Base-by-base conservation (phyloP, 352 stramenopile genomes). In the Thalassiosira livingstoniorum region DNA sequence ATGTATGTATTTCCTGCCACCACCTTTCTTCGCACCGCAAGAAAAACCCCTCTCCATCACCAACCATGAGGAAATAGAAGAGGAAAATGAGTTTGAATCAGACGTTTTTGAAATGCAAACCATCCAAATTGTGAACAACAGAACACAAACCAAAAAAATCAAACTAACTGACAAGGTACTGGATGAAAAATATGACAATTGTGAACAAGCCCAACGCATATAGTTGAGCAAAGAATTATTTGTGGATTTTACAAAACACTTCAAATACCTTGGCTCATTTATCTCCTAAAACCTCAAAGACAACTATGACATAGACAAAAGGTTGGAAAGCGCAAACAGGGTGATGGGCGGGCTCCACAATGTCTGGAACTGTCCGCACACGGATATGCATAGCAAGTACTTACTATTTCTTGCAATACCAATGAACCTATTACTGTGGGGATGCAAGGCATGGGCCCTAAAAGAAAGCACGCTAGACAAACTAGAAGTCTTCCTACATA, bases 401-500 rank as follows among this genome's bases (percentile, higher is more conserved):
- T 13, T 67, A 7, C 15, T 82, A 21, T 82, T 82, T 31, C 4
- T 66, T 2, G 71, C 64, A 0, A 82, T 78, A 10, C 55, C 43
- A 21, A 55, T 80, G 0, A 85, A 85, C 31, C 45, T 80, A 29
- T 55, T 85, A 10, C 39, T 85, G 4, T 85, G 69, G 77, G 77
- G 70, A 2, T 85, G 77, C 29, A 70, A 85, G 35, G 63, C 25
- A 2, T 86, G 71, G 78, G 61, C 78, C 0, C n/a, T 86, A 23
- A 31, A 57, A 34, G 27, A 71, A 25, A 31, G 18, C 7, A 25
- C 43, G 0, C 18, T 83, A 25, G 23, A 51, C 25, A 73, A 71
- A 21, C 65, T 83, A 0, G 60, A 83, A n/a, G 39, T 11, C 11
- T 83, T 79, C 27, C 4, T 71, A 3, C 32, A 47, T n/a, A 31